Conservation (phyloP, 495 filamentous ascomycete genomes). For the Penicillium subrubescens region DNA sequence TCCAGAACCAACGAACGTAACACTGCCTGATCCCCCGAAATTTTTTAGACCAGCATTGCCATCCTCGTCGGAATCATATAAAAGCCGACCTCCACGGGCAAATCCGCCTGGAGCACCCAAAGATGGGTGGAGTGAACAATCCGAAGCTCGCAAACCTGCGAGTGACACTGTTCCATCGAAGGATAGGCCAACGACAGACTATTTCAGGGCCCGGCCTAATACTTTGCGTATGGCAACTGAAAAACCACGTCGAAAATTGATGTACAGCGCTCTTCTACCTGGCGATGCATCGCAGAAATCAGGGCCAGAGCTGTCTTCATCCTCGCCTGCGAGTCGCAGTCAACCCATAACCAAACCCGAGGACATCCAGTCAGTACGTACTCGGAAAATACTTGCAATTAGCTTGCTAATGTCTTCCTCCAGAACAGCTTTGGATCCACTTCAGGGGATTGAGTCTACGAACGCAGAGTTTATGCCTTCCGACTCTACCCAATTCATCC, state of each 20-base stretch:
- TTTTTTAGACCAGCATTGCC: constrained; percentile 7
- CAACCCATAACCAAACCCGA: constrained; percentile 1
- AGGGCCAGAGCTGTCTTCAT: constrained; percentile 7
- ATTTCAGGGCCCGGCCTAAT: constrained; percentile 16
- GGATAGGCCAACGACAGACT: constrained; percentile 1
- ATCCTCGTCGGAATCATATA: not conserved
- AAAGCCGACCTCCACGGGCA: not conserved
- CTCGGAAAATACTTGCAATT: constrained; percentile 5
- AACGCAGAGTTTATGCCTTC: constrained; percentile 34
- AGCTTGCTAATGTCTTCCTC: constrained; percentile 19
- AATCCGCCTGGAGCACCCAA: not conserved
- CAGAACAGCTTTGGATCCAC: constrained; percentile 10
- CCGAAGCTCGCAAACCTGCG: not conserved
- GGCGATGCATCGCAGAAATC: constrained; percentile 19
- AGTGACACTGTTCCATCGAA: constrained; percentile 3
- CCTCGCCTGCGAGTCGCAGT: constrained; percentile 11
- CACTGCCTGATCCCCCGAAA: not conserved
- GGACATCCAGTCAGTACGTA: constrained; percentile 39
- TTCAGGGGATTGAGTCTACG: constrained; percentile 6
- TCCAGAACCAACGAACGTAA: not conserved
- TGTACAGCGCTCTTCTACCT: constrained; percentile 49
- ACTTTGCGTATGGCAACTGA: constrained; percentile 37
- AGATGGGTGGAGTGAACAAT: not conserved
- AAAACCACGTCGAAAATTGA: constrained; percentile 50
- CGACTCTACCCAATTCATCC: constrained; percentile 33